These are phyloP conservation scores for Fusarium sacchari DNA, from an alignment of 2,329 filamentous ascomycete genomes.

Conservation along the genomic window DNA sequence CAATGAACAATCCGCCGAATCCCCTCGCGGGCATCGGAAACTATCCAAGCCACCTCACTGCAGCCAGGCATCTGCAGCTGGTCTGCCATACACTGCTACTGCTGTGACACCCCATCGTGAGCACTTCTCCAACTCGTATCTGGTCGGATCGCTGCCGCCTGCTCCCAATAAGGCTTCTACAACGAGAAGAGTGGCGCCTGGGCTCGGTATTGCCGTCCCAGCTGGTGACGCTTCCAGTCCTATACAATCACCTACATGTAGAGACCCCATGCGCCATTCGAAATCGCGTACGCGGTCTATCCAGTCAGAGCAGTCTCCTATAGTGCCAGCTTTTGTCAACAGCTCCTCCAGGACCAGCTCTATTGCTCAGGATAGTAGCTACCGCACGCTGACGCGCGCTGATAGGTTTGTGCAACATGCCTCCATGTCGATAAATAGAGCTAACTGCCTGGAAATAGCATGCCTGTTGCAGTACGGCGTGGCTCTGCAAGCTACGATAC, in stretches of 20 bases:
- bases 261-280: slow-evolving; percentile 29
- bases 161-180: slow-evolving; percentile 27
- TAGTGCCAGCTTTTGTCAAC: slow-evolving; percentile 23
- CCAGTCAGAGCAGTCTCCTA: slow-evolving; percentile 33
- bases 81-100: slow-evolving; percentile 52
- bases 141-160: slow-evolving; percentile 42
- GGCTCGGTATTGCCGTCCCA: slow-evolving; percentile 35
- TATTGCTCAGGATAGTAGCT: slow-evolving; percentile 23
- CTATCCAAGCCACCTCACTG: slow-evolving; percentile 61
- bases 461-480: slow-evolving; percentile 23
- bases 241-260: slow-evolving; percentile 23
- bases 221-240: slow-evolving; percentile 22
- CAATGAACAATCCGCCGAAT: slow-evolving; percentile 60
- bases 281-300: slow-evolving; percentile 29
- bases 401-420: slow-evolving; percentile 39
- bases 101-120: slow-evolving; percentile 41
- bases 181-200: slow-evolving; percentile 18
- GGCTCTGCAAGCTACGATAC: slow-evolving; percentile 31
- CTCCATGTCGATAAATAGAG: slow-evolving; percentile 19
- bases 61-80: slow-evolving; percentile 53
- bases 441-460: slow-evolving; percentile 33
- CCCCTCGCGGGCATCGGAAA: slow-evolving; percentile 56
- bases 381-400: slow-evolving; percentile 29
- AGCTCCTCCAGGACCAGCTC: slow-evolving; percentile 29
- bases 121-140: slow-evolving; percentile 48